Conservation (phyloP, 495 filamentous ascomycete genomes). For the Penicillium antarcticum region DNA sequence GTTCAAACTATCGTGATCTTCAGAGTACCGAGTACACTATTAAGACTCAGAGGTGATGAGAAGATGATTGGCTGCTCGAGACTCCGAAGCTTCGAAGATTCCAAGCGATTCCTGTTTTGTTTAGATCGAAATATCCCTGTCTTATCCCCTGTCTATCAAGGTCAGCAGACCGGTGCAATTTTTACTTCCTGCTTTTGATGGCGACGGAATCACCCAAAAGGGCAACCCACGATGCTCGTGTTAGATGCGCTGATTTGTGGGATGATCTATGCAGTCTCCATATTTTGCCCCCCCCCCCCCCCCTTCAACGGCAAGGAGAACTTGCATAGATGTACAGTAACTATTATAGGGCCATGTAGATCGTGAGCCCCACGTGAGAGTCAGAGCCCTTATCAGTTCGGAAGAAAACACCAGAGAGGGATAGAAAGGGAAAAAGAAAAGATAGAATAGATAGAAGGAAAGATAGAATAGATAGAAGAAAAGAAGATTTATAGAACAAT, state of each 20-base stretch:
- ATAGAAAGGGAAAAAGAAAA: no score
- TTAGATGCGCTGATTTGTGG: conserved; percentile 3
- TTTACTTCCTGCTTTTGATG: not conserved
- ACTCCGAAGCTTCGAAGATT: conserved; percentile 18
- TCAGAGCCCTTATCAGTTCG: conserved; percentile 20
- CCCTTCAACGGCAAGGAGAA: conserved; percentile 5
- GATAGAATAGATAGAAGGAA: no score
- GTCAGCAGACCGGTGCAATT: conserved; percentile 23
- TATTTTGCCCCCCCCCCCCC: not conserved
- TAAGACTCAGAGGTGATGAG: no score
- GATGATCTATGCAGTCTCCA: not conserved
- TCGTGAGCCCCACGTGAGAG: conserved; percentile 19
- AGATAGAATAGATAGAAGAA: not conserved
- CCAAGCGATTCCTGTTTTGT: conserved; percentile 17
- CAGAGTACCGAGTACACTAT: no score
- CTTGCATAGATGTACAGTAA: not conserved
- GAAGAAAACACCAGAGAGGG: no score
- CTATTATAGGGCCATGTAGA: not conserved
- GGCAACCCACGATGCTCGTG: conserved; percentile 11
- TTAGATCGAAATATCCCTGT: conserved; percentile 6
- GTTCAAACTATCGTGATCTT: no score
- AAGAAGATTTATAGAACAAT: not conserved
- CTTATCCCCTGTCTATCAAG: conserved; percentile 9
- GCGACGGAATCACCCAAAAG: conserved; percentile 18
- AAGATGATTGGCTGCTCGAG: conserved; percentile 12